These are phyloP conservation scores for Trichoderma pleuroti DNA, from an alignment of 2,329 filamentous ascomycete genomes.

Conservation along the genomic window DNA sequence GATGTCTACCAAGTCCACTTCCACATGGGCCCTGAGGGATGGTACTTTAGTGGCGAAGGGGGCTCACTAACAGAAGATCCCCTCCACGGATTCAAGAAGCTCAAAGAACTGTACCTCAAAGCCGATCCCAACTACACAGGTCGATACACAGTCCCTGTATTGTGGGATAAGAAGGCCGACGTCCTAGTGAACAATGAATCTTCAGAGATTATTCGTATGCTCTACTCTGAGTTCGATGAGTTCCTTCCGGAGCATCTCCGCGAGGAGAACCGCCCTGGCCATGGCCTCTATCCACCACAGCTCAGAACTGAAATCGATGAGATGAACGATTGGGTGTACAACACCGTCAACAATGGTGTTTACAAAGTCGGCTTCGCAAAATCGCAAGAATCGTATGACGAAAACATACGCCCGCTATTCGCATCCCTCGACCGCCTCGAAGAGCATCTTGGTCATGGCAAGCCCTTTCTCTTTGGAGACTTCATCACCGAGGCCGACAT, in stretches of 20 bases:
- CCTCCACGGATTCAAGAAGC: slow-evolving; percentile 61
- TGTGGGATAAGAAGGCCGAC: slow-evolving; percentile 66
- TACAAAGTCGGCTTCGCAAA: slow-evolving; percentile 62
- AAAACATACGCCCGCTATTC: slow-evolving; percentile 59
- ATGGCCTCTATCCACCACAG: slow-evolving; percentile 55
- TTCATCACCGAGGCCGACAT: slow-evolving; percentile 67
- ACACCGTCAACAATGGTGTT: slow-evolving; percentile 47
- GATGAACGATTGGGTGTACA: slow-evolving; percentile 66
- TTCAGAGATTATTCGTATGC: slow-evolving; percentile 79
- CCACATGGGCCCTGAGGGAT: slow-evolving; percentile 56
- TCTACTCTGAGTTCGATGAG: slow-evolving; percentile 70
- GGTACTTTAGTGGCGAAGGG: slow-evolving; percentile 49
- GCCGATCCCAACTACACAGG: slow-evolving; percentile 64
- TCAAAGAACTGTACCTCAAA: slow-evolving; percentile 68
- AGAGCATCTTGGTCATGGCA: slow-evolving; percentile 44
- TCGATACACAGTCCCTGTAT: slow-evolving; percentile 69
- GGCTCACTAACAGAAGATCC: slow-evolving; percentile 53
- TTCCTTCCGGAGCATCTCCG: slow-evolving; percentile 50
- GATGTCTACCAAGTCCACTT: slow-evolving; percentile 66
- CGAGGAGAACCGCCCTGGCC: slow-evolving; percentile 46
- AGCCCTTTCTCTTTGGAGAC: slow-evolving; percentile 61
- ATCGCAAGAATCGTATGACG: slow-evolving; percentile 63
- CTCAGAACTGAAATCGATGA: slow-evolving; percentile 58
- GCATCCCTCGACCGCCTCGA: slow-evolving; percentile 63
- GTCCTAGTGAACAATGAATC: slow-evolving; percentile 81